Conservation (phyloP, 2,329 filamentous ascomycete species). For the Fusarium sterilihyphosum region DNA sequence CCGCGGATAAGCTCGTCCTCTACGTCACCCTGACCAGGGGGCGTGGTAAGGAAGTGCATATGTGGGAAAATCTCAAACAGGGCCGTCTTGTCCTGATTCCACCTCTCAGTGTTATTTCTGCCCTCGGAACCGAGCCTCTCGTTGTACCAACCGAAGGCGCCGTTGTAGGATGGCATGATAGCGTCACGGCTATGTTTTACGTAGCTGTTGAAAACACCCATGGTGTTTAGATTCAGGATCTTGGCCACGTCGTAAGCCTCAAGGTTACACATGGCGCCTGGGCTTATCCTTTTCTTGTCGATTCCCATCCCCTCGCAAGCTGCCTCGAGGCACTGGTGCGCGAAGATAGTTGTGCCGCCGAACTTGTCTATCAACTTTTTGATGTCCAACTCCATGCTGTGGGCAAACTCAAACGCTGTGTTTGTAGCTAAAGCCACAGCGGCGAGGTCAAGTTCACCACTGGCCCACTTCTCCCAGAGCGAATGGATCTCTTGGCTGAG, state of each 20-base stretch:
- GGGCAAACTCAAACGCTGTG: slow-evolving; percentile 31
- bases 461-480: slow-evolving; percentile 17
- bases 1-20: slow-evolving; percentile 38
- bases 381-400: slow-evolving; percentile 55
- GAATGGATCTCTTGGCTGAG: slow-evolving; percentile 9
- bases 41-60: neutral
- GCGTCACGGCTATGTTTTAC: neutral
- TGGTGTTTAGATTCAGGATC: neutral
- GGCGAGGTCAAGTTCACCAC: slow-evolving; percentile 22
- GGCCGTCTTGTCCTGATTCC: slow-evolving; percentile 24
- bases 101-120: slow-evolving; percentile 1
- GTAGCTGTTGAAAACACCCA: slow-evolving; percentile 1
- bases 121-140: neutral
- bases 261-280: slow-evolving; percentile 10
- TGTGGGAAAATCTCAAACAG: too few species aligned
- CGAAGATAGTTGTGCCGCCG: neutral
- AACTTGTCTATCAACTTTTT: slow-evolving; percentile 43
- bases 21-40: neutral
- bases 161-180: slow-evolving; percentile 10
- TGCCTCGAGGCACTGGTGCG: neutral
- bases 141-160: slow-evolving; percentile 33
- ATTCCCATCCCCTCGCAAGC: slow-evolving; percentile 4
- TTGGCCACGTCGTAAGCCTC: slow-evolving; percentile 20
- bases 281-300: neutral
- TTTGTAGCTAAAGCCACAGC: slow-evolving; percentile 35